Evolutionary conservation across 2,329 filamentous ascomycete species (phyloP).

Genomic region (Davidsoniella virescens): DNA sequence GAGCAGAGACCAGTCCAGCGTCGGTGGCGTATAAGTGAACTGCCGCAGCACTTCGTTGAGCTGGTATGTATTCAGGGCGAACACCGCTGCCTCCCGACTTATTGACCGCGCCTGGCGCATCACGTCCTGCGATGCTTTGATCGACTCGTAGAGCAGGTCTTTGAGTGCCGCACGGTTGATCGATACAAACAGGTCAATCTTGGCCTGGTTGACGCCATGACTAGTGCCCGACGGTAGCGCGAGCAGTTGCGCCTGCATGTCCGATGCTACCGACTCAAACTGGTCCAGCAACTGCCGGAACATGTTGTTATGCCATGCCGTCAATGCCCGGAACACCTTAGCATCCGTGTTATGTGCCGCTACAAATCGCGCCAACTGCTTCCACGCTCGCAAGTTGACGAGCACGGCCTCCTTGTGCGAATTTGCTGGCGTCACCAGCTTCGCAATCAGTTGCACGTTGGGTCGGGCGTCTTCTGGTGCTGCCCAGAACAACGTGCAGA

Average conservation of each 20-base stretch:
- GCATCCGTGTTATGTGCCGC: conserved; percentile 27
- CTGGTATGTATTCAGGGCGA: conserved; percentile 33
- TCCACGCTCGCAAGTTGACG: conserved; percentile 48
- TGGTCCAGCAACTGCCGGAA: conserved; percentile 42
- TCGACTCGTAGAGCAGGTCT: conserved; percentile 34
- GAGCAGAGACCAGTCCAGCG: conserved; percentile 34
- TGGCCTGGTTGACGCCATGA: conserved; percentile 25
- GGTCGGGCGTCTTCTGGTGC: conserved; percentile 39
- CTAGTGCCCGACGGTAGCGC: conserved; percentile 28
- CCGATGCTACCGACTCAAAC: conserved; percentile 37
- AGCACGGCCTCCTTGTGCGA: conserved; percentile 52
- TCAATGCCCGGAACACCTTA: conserved; percentile 31
- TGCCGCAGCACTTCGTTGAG: conserved; percentile 35
- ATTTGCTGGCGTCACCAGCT: conserved; percentile 39
- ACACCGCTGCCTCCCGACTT: conserved; percentile 28
- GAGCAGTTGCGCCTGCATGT: conserved; percentile 39
- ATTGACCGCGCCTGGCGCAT: conserved; percentile 27
- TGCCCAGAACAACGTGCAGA: conserved; percentile 51
- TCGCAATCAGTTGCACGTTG: conserved; percentile 36
- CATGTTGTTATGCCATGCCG: conserved; percentile 36
- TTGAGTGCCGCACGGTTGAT: conserved; percentile 36
- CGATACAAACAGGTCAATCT: conserved; percentile 33
- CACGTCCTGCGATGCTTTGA: conserved; percentile 34
- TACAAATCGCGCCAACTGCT: conserved; percentile 42
- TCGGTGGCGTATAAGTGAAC: conserved; percentile 26